These are phyloP conservation scores for Daldinia bambusicola DNA, from an alignment of 495 filamentous ascomycete species.

Conservation along the genomic window DNA sequence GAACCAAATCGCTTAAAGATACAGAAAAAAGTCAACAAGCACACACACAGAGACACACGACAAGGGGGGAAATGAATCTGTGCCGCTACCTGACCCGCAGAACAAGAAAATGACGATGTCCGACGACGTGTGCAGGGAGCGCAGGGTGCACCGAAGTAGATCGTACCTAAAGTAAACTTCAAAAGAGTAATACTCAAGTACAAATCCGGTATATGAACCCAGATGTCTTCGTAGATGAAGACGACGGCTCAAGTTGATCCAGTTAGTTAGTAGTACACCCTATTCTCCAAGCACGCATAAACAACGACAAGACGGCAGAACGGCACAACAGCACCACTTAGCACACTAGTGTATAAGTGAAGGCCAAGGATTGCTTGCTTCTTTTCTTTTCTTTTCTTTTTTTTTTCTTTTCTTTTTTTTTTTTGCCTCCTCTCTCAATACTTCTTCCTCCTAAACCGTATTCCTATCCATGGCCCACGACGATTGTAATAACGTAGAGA, in stretches of 20 bases:
- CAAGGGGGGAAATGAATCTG: conserved; percentile 20
- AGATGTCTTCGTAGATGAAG: conserved; percentile 18
- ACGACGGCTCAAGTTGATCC: conserved; percentile 24
- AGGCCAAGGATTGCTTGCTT: not conserved
- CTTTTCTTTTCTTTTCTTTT: not conserved
- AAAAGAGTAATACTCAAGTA: conserved; percentile 31
- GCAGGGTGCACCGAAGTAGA: conserved; percentile 16
- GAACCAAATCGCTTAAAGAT: conserved; percentile 42
- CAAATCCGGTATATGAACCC: conserved; percentile 17
- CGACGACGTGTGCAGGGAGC: conserved; percentile 18
- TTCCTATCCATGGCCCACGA: conserved; percentile 12
- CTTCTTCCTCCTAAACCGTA: conserved; percentile 18
- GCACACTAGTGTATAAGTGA: not conserved
- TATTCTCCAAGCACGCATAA: too few species aligned
- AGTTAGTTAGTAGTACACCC: conserved; percentile 9
- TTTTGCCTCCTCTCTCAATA: not conserved
- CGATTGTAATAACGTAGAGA: not conserved
- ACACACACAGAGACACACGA: conserved; percentile 2
- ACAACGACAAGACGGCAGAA: not conserved
- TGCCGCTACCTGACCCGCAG: conserved; percentile 9
- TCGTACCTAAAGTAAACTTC: conserved; percentile 26
- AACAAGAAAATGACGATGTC: conserved; percentile 29
- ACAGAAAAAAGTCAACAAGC: conserved; percentile 28
- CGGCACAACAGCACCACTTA: conserved; percentile 5
- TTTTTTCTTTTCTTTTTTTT: not conserved